Conservation (phyloP, 306 rosid species). For the Glycine latifolia region DNA sequence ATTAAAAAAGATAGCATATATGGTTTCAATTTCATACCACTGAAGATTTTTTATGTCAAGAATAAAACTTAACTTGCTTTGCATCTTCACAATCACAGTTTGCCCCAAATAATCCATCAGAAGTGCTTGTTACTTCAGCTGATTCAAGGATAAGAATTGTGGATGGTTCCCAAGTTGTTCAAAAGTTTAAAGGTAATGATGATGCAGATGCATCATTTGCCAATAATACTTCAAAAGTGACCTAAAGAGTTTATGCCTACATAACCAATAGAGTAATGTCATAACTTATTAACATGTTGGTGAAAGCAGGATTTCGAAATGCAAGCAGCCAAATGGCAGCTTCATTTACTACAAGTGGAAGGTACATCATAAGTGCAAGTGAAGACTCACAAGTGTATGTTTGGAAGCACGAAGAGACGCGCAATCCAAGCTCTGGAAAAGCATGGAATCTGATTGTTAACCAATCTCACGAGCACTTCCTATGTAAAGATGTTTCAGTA, state of each 20-base stretch:
- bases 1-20: background rate
- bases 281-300: slow-evolving; percentile 9
- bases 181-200: slow-evolving; percentile 74
- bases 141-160: slow-evolving; percentile 80
- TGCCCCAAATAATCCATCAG: slow-evolving; percentile 64
- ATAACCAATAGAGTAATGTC: background rate
- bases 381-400: slow-evolving; percentile 88
- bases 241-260: background rate
- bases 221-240: background rate
- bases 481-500: slow-evolving; percentile 81
- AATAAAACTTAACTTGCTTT: slow-evolving; percentile 27
- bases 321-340: slow-evolving; percentile 84
- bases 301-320: slow-evolving; percentile 72
- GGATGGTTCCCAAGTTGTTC: slow-evolving; percentile 67
- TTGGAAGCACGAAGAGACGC: slow-evolving; percentile 73
- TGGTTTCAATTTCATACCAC: background rate
- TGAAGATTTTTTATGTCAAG: slow-evolving; percentile 10
- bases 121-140: slow-evolving; percentile 81
- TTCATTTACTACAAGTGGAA: slow-evolving; percentile 70
- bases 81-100: slow-evolving; percentile 63
- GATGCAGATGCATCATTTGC: background rate
- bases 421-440: slow-evolving; percentile 48
- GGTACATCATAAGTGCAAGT: slow-evolving; percentile 75
- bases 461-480: slow-evolving; percentile 69
- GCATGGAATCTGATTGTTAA: slow-evolving; percentile 35